Percentiles rank a stretch among this genome's conserved stretches.
Conservation (phyloP, 306 rosid genomes). For the Argentina anserina region DNA sequence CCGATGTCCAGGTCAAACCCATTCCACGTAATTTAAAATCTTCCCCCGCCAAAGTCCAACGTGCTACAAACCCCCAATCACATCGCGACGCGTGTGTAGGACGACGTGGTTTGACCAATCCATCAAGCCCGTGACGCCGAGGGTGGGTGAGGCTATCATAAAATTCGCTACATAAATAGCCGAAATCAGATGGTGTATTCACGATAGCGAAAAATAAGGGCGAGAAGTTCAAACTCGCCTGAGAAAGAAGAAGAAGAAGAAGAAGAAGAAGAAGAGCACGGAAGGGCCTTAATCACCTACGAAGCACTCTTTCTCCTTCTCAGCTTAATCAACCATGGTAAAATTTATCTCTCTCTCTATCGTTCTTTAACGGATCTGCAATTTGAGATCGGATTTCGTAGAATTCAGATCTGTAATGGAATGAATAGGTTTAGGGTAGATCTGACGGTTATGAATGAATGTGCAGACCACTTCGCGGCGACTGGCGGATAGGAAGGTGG, state of each 20-base stretch:
- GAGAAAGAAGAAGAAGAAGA: background rate
- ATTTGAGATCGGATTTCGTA: background rate
- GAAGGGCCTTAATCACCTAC: background rate
- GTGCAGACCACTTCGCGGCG: constrained; percentile 91
- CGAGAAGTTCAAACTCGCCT: constrained; percentile 10
- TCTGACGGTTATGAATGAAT: background rate
- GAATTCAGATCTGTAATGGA: background rate
- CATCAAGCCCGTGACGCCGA: background rate
- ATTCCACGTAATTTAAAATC: background rate
- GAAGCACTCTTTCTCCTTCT: background rate
- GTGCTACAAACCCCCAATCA: background rate
- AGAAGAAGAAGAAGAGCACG: no score
- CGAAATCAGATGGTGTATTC: background rate
- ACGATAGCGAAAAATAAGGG: constrained; percentile 3
- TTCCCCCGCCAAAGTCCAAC: background rate
- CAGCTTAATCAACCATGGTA: background rate
- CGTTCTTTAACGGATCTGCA: background rate
- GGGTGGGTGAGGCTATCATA: background rate
- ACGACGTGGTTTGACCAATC: background rate
- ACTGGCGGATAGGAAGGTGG: constrained; percentile 87
- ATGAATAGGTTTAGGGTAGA: background rate
- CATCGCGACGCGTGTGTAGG: background rate
- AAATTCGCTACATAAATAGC: background rate
- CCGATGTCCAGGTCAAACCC: background rate
- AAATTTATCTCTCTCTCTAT: background rate